Percentiles rank a stretch among this genome's conserved stretches.
Conservation (phyloP, 495 filamentous ascomycete species). For the Neurospora sp. region DNA sequence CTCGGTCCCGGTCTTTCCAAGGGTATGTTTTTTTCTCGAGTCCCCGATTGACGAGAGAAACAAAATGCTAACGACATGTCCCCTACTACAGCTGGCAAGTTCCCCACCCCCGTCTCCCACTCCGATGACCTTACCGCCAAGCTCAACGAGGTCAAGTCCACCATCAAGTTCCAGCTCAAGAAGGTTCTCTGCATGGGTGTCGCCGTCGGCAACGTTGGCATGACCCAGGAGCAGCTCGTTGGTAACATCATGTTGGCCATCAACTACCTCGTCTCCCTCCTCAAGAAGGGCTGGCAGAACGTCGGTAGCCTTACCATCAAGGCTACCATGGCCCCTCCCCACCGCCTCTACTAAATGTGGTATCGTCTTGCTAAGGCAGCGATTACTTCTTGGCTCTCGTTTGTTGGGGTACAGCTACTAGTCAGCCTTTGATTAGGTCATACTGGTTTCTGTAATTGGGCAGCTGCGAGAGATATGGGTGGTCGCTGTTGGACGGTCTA, state of each 20-base stretch:
- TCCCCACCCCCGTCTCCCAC: constrained; percentile 96
- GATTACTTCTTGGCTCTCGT: background rate
- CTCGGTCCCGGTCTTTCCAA: constrained; percentile 97
- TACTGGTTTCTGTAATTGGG: background rate
- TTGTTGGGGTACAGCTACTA: background rate
- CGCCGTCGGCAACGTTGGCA: constrained; percentile 93
- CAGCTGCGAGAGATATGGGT: background rate
- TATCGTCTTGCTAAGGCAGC: background rate
- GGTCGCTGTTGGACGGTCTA: background rate
- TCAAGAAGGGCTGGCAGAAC: constrained; percentile 99
- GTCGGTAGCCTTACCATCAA: constrained; percentile 98
- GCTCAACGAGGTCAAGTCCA: constrained; percentile 98
- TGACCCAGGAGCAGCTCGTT: constrained; percentile 92
- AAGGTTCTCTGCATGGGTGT: constrained; percentile 99
- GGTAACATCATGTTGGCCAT: constrained; percentile 93
- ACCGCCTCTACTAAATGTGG: constrained; percentile 73
- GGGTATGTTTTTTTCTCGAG: constrained; percentile 44
- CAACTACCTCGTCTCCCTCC: constrained; percentile 96
- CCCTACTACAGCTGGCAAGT: constrained; percentile 84
- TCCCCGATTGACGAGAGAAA: background rate
- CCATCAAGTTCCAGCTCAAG: constrained; percentile 99
- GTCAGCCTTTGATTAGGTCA: background rate
- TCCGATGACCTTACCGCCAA: constrained; percentile 82
- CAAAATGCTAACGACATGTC: constrained; percentile 5
- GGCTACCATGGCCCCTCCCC: constrained; percentile 96